A percentile compares a stretch with the other conserved stretches of the same genome.
These are phyloP conservation scores for Lactifluus volemus DNA, from an alignment of 768 basidiomycete species.

Conservation along the genomic window DNA sequence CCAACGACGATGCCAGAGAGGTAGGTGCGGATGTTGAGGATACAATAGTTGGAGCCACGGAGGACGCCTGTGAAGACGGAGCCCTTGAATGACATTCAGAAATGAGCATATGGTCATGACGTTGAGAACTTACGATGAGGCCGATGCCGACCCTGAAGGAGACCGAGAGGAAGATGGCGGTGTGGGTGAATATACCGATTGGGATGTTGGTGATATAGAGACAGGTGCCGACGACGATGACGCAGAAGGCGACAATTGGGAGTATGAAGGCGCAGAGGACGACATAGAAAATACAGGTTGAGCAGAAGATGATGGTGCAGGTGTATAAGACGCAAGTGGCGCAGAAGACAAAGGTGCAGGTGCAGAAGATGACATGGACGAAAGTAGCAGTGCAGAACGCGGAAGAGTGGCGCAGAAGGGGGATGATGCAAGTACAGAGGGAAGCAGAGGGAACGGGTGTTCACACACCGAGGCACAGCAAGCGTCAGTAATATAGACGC, in stretches of 20 bases:
- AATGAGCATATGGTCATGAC: not conserved
- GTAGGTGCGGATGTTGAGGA: conserved; percentile 13
- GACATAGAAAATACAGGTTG: not conserved
- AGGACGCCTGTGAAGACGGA: conserved; percentile 14
- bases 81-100: conserved; percentile 2
- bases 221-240: not conserved
- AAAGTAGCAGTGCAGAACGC: not conserved
- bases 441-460: not conserved
- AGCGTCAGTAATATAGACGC: too few species aligned
- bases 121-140: not conserved
- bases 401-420: conserved; percentile 1
- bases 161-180: conserved; percentile 17
- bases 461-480: not conserved
- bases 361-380: not conserved
- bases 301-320: not conserved
- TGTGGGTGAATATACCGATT: not conserved
- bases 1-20: conserved; percentile 1
- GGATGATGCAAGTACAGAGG: conserved; percentile 8
- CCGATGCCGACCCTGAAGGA: conserved; percentile 19
- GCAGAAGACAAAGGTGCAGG: not conserved
- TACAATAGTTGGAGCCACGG: conserved; percentile 3
- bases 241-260: not conserved
- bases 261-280: not conserved
- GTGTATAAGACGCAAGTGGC: not conserved
- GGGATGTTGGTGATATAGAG: conserved; percentile 15